Conservation (phyloP, 805 yeast genomes). For the Spathaspora arborariae region DNA sequence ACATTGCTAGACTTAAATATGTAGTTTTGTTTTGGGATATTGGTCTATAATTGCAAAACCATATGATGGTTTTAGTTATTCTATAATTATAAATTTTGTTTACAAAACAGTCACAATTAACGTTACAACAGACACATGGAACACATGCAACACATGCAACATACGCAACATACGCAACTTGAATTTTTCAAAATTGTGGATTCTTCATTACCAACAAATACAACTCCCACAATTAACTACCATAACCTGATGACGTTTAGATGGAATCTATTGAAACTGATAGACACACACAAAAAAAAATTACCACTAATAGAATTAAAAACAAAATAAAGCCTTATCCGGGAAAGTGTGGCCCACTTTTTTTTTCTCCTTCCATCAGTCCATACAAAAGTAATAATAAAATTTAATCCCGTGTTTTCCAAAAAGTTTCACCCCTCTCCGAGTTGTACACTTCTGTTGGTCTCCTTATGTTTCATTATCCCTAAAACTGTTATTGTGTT, state of each 20-base stretch:
- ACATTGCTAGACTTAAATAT: no score
- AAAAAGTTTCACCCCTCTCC: slow-evolving; percentile 2
- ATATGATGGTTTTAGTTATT: not conserved
- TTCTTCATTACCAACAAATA: not conserved
- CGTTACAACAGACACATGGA: not conserved
- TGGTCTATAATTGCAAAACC: no score
- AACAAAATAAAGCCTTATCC: not conserved
- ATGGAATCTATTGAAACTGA: no score
- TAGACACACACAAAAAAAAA: no score
- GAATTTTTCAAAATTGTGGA: not conserved
- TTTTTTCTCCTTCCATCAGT: not conserved
- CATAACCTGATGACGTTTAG: not conserved
- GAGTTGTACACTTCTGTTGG: not conserved
- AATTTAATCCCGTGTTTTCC: not conserved
- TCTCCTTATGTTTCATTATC: slow-evolving; percentile 1
- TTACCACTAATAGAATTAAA: not conserved
- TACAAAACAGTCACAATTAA: not conserved
- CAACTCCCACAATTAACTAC: no score
- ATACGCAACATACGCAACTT: no score
- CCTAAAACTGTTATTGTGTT: not conserved
- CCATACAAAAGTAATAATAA: not conserved
- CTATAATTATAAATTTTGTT: not conserved
- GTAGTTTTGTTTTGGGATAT: no score
- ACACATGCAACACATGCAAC: not conserved
- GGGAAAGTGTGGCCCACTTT: slow-evolving; percentile 1